A percentile compares a stretch with the other conserved stretches of the same genome.
Evolutionary conservation across 306 rosid genomes (phyloP).

Genomic region (Ochetophila trinervis): DNA sequence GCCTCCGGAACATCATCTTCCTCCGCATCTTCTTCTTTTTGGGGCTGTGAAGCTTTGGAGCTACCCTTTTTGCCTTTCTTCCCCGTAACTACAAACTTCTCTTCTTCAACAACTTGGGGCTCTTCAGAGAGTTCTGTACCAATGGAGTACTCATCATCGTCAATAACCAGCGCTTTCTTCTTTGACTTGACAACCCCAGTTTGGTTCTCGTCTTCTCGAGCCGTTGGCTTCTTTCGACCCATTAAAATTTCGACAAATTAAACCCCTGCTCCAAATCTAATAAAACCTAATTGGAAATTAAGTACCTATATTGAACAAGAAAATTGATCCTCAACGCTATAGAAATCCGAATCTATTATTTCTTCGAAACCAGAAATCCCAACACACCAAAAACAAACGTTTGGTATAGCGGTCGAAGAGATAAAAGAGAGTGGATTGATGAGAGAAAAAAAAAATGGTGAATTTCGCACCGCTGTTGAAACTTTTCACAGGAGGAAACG

Average conservation of each 20-base stretch:
- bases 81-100: constrained; percentile 37
- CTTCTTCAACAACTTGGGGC: constrained; percentile 36
- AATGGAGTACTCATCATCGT: constrained; percentile 76
- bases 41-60: constrained; percentile 35
- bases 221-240: constrained; percentile 81
- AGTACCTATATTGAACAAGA: background rate
- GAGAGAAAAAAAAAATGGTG: too few relatives aligned
- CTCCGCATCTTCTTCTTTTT: constrained; percentile 12
- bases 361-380: too few relatives aligned
- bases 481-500: too few relatives aligned
- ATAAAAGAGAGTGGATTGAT: too few relatives aligned
- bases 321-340: background rate
- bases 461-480: too few relatives aligned
- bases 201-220: constrained; percentile 59
- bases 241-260: constrained; percentile 34
- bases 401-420: too few relatives aligned
- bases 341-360: too few relatives aligned
- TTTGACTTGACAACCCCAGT: constrained; percentile 56
- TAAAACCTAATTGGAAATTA: constrained; percentile 28
- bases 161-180: constrained; percentile 63
- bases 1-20: constrained; percentile 47
- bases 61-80: constrained; percentile 77
- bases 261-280: constrained; percentile 1
- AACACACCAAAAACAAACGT: too few relatives aligned
- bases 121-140: constrained; percentile 73